These are phyloP conservation scores for Saxophila tyrrhenica DNA, from an alignment of 495 filamentous ascomycete species.

Conservation along the genomic window DNA sequence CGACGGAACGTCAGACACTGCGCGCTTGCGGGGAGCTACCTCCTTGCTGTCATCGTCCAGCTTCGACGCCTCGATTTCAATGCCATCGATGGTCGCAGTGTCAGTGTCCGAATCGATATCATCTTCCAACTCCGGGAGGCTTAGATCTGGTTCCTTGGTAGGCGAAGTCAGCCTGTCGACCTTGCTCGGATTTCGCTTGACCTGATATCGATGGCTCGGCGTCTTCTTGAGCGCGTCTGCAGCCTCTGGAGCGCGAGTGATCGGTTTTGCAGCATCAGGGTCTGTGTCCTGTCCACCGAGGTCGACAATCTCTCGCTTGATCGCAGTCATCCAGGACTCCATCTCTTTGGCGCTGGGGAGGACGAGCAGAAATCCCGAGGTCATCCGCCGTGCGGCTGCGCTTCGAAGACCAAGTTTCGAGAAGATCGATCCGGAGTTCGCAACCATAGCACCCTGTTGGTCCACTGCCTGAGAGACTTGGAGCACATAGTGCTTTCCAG, in stretches of 20 bases:
- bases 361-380: constrained; percentile 65
- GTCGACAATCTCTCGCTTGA: constrained; percentile 35
- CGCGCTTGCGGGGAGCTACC: not conserved
- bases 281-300: constrained; percentile 30
- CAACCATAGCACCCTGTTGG: constrained; percentile 43
- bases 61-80: constrained; percentile 13
- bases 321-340: constrained; percentile 62
- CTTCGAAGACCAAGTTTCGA: constrained; percentile 58
- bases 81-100: constrained; percentile 11
- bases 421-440: constrained; percentile 50
- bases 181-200: constrained; percentile 8
- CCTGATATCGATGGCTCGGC: constrained; percentile 17
- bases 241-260: not conserved
- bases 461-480: constrained; percentile 71
- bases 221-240: constrained; percentile 14
- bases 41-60: constrained; percentile 2
- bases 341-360: constrained; percentile 72
- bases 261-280: constrained; percentile 5
- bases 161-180: not conserved
- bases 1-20: constrained; percentile 16
- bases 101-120: constrained; percentile 3
- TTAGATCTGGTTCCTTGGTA: not conserved
- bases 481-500: constrained; percentile 83
- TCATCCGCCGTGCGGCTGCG: constrained; percentile 43
- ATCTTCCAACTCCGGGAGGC: not conserved